These are phyloP conservation scores for Paraphoma chrysanthemicola DNA, from an alignment of 2,329 filamentous ascomycete species.

Conservation along the genomic window DNA sequence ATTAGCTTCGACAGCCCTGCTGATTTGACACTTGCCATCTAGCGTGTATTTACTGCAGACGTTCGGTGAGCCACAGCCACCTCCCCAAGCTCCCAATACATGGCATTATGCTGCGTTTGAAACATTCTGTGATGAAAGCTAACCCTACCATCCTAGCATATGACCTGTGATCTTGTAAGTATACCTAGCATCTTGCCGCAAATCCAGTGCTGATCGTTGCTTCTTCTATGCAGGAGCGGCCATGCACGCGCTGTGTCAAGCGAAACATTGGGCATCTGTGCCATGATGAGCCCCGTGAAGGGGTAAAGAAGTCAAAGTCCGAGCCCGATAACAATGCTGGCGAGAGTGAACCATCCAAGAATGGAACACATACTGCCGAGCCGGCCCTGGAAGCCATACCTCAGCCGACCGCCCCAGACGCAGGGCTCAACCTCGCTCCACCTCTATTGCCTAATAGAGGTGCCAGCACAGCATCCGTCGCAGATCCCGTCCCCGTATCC, in stretches of 20 bases:
- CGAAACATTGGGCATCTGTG: slow-evolving; percentile 98
- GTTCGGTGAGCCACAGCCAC: slow-evolving; percentile 53
- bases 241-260: slow-evolving; percentile 97
- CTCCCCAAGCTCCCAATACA: slow-evolving; percentile 29
- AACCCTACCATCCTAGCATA: slow-evolving; percentile 51
- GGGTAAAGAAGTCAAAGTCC: slow-evolving; percentile 77
- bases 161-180: slow-evolving; percentile 61
- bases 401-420: slow-evolving; percentile 40
- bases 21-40: slow-evolving; percentile 31
- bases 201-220: slow-evolving; percentile 43
- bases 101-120: slow-evolving; percentile 22
- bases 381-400: slow-evolving; percentile 31
- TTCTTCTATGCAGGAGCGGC: slow-evolving; percentile 74
- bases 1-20: slow-evolving; percentile 30
- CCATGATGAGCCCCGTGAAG: slow-evolving; percentile 93
- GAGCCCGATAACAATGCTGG: slow-evolving; percentile 48
- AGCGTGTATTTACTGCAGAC: slow-evolving; percentile 62
- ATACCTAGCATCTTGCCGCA: slow-evolving; percentile 7
- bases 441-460: slow-evolving; percentile 41
- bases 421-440: slow-evolving; percentile 48
- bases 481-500: slow-evolving; percentile 74
- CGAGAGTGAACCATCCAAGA: slow-evolving; percentile 38
- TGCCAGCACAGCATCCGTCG: slow-evolving; percentile 65
- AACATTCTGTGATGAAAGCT: slow-evolving; percentile 33
- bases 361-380: slow-evolving; percentile 40